Base-by-base conservation (phyloP, 2,329 filamentous ascomycete species). In the Macrophomina tecta region DNA sequence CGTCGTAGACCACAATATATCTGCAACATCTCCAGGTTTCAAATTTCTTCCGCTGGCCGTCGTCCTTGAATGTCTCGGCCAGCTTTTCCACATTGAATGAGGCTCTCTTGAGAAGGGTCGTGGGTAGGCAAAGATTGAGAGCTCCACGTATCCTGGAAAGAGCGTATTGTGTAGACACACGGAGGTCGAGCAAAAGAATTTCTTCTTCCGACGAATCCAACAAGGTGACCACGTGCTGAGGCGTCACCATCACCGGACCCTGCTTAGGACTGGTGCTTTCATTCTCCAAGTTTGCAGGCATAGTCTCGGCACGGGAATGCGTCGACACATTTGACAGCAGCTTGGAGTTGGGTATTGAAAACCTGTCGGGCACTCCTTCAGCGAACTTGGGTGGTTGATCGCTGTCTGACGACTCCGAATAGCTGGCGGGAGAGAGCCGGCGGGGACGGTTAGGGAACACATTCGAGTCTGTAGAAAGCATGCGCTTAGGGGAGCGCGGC, bases 71-170 rank as follows among this genome's bases (percentile, higher is more conserved):
- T 0, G 93, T 97, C 69, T 94, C 91, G 70, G 92, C 88, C 38
- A 99, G 83, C 75, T 96, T 97, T 69, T 93, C 85, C 12, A 97
- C 86, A 72, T 94, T 94, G 79, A 96, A 98, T 0, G 93, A 96
- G 0, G 92, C 90, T 60, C 95, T 86, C 79, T 98, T 98, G 18
- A 99, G 81, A 14, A 99, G 82, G 0, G 94, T 98, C 0, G 95
- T 98, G 0, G 95, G 95, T 68, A 98, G 97, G 75, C 95, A 98
- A 5, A 99, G 83, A 75, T 96, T 98, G 38, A 99, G 81, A 0
- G 94, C 92, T n/a, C 90, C 90, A 60, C 84, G 82, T 65, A 98
- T 91, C 36, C 91, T 88, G 28, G 91, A 89, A 53, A 87, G 84
- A 0, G 89, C 86, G 74, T 91, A 97, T 70, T 94, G 92, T 23